Base-by-base conservation (phyloP, 2,329 filamentous ascomycete genomes). In the Colletotrichum chlorophyti region DNA sequence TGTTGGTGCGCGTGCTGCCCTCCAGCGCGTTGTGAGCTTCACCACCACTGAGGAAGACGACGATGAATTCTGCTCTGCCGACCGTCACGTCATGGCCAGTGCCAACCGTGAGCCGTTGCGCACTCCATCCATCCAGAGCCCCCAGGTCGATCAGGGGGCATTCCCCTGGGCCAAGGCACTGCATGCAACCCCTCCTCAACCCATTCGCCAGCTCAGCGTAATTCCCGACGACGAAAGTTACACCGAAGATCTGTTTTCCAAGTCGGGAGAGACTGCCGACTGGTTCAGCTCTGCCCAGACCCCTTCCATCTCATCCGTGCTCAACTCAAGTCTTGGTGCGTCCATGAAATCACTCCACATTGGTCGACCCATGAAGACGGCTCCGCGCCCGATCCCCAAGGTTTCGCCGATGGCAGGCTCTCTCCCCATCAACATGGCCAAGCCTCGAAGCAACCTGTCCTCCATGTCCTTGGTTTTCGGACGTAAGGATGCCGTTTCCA, bases 121-220 rank as follows among this genome's bases (percentile, higher is more conserved):
- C 60, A 99, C 95, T 3, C 95, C 95, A 14, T 98, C 95, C 5
- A 88, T 99, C 71, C 91, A 94, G 75, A 97, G 89, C 68, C 92
- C 95, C 19, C 86, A 89, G 66, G 74, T 95, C 66, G 91, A 93
- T 67, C 83, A 83, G 59, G 91, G 91, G 57, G 89, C 91, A 5
- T 98, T 98, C 83, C 93, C 94, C 1, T 99, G 95, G 95, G 89
- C 92, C 66, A 94, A 95, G 78, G 93, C 91, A 64, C 78, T 98
- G 53, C 91, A 96, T 63, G 87, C 87, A 63, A 91, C 83, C 58
- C 86, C 90, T 19, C 84, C 86, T 27, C 86, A 89, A 69, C 75
- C 81, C n/a, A 79, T 87, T 59, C 91, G 93, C 62, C 92, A 96
- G 73, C 85, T 98, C 62, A 97, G 93, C 60, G 90, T 83, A 68